phyloP scores from a whole-genome alignment of 306 rosid genomes.

The Trifolium subterraneum region DNA sequence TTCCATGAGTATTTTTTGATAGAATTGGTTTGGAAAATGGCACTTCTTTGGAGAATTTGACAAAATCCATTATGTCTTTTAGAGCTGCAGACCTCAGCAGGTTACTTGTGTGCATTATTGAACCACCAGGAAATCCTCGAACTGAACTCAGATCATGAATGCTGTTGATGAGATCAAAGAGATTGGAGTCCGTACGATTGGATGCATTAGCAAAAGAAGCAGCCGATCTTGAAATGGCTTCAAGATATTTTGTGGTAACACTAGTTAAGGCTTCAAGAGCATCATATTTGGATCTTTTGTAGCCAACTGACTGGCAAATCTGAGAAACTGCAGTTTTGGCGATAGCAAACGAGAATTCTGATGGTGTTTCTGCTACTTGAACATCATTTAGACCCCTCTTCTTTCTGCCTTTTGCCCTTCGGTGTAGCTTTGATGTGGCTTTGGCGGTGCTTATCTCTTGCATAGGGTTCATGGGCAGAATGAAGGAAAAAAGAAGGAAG shows the following conservation, averaged over 20 bases:
- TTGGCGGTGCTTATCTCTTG: slow-evolving; percentile 24
- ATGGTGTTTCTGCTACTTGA: slow-evolving; percentile 44
- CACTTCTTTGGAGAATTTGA: slow-evolving; percentile 40
- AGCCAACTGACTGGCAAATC: slow-evolving; percentile 69
- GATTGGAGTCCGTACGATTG: slow-evolving; percentile 63
- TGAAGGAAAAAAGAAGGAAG: slow-evolving; percentile 8
- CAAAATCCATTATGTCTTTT: slow-evolving; percentile 54
- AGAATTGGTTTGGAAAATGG: slow-evolving; percentile 65
- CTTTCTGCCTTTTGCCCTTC: slow-evolving; percentile 43
- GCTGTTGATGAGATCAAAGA: slow-evolving; percentile 69
- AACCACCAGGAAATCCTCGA: slow-evolving; percentile 60
- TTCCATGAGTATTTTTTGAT: slow-evolving; percentile 7
- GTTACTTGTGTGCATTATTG: slow-evolving; percentile 43
- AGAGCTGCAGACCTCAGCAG: slow-evolving; percentile 55
- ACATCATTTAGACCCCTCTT: slow-evolving; percentile 27
- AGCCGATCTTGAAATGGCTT: slow-evolving; percentile 53
- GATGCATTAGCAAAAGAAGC: slow-evolving; percentile 55
- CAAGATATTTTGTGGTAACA: slow-evolving; percentile 57
- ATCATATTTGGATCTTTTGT: slow-evolving; percentile 43
- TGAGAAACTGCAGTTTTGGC: slow-evolving; percentile 70
- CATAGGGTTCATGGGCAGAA: slow-evolving; percentile 41
- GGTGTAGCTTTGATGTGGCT: slow-evolving; percentile 24
- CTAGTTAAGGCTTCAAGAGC: slow-evolving; percentile 67
- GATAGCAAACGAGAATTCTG: slow-evolving; percentile 61
- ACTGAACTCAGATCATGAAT: slow-evolving; percentile 55